Evolutionary conservation across 2,329 filamentous ascomycete species (phyloP).

Genomic region (Penicillium frequentans): DNA sequence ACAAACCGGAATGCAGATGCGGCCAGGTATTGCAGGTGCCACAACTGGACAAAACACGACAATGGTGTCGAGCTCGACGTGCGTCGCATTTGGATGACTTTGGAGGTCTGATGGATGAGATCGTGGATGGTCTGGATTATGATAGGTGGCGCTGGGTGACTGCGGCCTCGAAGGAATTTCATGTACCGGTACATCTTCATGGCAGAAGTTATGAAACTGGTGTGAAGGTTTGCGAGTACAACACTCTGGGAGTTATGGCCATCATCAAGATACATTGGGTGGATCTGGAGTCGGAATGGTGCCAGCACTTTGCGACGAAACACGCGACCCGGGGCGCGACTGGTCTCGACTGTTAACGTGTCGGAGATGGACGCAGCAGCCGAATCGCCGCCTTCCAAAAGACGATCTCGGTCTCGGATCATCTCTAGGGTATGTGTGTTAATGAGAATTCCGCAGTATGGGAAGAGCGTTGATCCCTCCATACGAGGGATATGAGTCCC

Average conservation of each 20-base stretch:
- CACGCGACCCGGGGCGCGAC: conserved; percentile 68
- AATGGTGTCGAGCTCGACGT: conserved; percentile 33
- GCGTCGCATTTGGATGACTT: conserved; percentile 59
- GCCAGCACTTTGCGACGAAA: conserved; percentile 77
- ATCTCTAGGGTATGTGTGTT: conserved; percentile 74
- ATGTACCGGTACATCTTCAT: conserved; percentile 68
- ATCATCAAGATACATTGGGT: conserved; percentile 56
- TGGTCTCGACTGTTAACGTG: conserved; percentile 76
- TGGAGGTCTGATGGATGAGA: conserved; percentile 63
- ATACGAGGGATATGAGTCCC: conserved; percentile 55
- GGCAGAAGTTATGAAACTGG: conserved; percentile 74
- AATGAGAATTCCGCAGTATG: conserved; percentile 84
- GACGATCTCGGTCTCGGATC: conserved; percentile 62
- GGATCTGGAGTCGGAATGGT: conserved; percentile 79
- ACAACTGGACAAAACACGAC: conserved; percentile 59
- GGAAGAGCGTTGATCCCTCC: conserved; percentile 58
- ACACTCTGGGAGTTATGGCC: conserved; percentile 69
- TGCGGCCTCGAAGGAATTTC: conserved; percentile 55
- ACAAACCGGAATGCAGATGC: conserved; percentile 69
- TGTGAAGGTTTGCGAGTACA: conserved; percentile 72
- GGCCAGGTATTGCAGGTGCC: conserved; percentile 65
- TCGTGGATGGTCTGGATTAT: conserved; percentile 66
- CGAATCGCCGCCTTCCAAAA: conserved; percentile 46
- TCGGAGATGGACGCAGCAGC: conserved; percentile 62
- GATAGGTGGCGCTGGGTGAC: conserved; percentile 59